These are phyloP conservation scores for Luvunga scandens DNA, from an alignment of 345 rosid genomes.

Conservation along the genomic window DNA sequence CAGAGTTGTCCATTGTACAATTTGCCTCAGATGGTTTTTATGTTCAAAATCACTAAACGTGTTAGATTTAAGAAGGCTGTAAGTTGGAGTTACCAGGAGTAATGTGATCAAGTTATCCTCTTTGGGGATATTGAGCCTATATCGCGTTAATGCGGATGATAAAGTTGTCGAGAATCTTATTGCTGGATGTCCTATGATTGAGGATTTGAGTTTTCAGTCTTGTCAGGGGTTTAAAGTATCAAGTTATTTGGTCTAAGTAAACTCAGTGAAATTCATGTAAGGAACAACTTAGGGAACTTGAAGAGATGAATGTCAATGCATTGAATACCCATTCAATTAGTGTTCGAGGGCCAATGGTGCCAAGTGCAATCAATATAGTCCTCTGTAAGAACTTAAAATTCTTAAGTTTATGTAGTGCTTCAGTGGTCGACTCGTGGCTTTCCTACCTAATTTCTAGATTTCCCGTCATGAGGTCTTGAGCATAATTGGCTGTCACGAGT, in stretches of 20 bases:
- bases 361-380: not conserved
- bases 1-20: not conserved
- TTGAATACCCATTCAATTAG: not conserved
- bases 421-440: not conserved
- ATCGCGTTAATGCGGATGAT: no score
- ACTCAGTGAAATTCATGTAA: not conserved
- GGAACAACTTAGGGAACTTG: not conserved
- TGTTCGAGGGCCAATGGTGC: not conserved
- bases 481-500: not conserved
- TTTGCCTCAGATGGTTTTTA: not conserved
- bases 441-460: not conserved
- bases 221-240: not conserved
- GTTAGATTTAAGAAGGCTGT: not conserved
- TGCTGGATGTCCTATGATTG: constrained; percentile 5
- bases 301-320: not conserved
- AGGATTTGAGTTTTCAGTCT: not conserved
- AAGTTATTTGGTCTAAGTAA: not conserved
- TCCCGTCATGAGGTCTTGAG: not conserved
- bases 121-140: not conserved
- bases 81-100: not conserved
- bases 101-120: not conserved
- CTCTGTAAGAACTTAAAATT: not conserved
- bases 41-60: not conserved
- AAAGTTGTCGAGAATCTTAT: not conserved
- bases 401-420: not conserved